Evolutionary conservation across 805 yeast species (phyloP), one percentile per base, ranked within the genome.

Genomic region (Suhomyces kilbournensis): DNA sequence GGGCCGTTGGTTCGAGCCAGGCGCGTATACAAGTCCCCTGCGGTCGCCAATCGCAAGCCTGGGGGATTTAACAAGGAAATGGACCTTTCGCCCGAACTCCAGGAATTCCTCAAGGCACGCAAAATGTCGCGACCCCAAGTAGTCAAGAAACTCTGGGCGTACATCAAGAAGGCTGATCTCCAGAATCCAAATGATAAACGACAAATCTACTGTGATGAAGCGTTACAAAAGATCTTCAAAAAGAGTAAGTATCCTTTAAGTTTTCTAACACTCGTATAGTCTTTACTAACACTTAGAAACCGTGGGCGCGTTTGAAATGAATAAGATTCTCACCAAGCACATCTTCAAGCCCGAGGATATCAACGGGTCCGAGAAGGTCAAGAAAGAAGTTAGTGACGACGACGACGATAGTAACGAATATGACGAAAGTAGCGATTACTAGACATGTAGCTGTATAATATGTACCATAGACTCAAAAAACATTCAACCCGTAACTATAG

Each of bases 171-270:
- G 9, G 63, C 86, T 53, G 66, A 79, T 26, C 67, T 89, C 28
- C 96, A 88, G 63, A 82, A 86, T 56, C 88, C 91, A 1, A 60
- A 71, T 1, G 88, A 89, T 66, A 77, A 78, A 56, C 73, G 93
- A 49, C 83, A 82, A 52, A 84, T 89, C 5, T 15, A 80, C 3
- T 85, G 90, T 61, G 90, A 86, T 59, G 86, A 76, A 0, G 75
- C 68, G 52, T 65, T 87, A 70, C 69, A 67, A 49, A 76, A 75
- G 2, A 60, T 88, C 0, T 88, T 88, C 67, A 90, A 90, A 25
- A 73, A 71, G 56, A 77, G 78, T 51, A 76, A 64, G 68, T 67
- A 60, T 55, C 14, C 22, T 10, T 32, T 4, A 2, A 2, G 1
- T 3, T 7, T 19, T 7, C 23, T 12, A 6, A 6, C 7, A n/a